Conservation (phyloP, 768 basidiomycete genomes). For the Boletus bicolor region DNA sequence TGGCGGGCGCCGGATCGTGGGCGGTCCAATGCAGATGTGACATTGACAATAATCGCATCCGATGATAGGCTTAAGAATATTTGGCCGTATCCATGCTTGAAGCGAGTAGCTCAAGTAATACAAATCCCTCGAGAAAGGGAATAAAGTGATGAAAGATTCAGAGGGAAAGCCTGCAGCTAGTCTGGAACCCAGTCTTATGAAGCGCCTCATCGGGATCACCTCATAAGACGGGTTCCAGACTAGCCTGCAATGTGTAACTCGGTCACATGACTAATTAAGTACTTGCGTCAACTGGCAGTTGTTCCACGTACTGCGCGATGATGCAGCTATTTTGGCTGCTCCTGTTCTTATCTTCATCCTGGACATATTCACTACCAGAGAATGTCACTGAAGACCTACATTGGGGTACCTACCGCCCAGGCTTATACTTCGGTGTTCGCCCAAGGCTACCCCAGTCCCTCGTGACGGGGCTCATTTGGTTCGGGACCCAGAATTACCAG, state of each 20-base stretch:
- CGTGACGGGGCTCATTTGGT: conserved; percentile 93
- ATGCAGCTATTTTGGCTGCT: conserved; percentile 29
- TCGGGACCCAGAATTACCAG: conserved; percentile 81
- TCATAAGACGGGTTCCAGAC: no score
- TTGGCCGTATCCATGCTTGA: no score
- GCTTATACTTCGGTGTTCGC: conserved; percentile 91
- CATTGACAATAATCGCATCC: not conserved
- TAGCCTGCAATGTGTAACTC: not conserved
- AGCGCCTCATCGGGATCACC: no score
- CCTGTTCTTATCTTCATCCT: conserved; percentile 21
- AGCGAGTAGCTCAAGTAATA: no score
- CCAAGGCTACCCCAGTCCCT: conserved; percentile 86
- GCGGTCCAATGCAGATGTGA: not conserved
- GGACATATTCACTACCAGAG: conserved; percentile 15
- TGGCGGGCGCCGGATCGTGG: not conserved
- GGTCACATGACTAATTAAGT: not conserved
- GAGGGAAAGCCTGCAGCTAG: no score
- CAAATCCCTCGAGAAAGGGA: no score
- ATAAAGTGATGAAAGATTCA: no score
- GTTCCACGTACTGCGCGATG: not conserved
- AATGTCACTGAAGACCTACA: conserved; percentile 43
- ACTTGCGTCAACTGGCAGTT: no score
- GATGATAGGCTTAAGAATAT: no score
- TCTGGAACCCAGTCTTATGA: no score
- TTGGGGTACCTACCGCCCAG: conserved; percentile 85